Evolutionary conservation across 148 eudicot species (phyloP), one percentile per base, ranked within the genome.

Genomic region (Agrostemma githago): DNA sequence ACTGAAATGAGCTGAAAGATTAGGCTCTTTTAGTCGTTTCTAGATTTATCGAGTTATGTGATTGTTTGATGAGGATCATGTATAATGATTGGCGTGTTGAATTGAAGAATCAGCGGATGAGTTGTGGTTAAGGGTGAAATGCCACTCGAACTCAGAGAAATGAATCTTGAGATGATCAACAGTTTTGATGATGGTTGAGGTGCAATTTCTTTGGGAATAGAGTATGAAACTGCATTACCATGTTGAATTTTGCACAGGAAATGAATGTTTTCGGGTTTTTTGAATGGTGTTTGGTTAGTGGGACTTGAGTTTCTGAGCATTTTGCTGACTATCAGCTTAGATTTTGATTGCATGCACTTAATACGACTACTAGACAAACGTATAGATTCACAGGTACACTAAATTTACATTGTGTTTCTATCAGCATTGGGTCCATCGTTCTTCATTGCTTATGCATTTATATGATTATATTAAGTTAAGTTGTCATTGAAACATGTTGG

Each of bases 51-150:
- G 68, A 65, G 3, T 39, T 65, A 40, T 1, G 12, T 8, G 2
- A 15, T 15, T 40, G 40, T 15, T 65, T 39, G 9, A 46, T 40
- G 67, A 65, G 68, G 68, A 65, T 65, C 48, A 65, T 65, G 46
- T 51, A 6, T 6, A 17, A 60, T 60, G 64, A 60, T 20, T 26
- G 34, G 1, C 4, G 4, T 6, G 19, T 1, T 15, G 6, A 58
- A 16, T 1, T 15, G 6, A 58, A 16, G 17, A 14, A 58, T 16
- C 5, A 17, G 34, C 34, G 34, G 34, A 26, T 26, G 34, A 26
- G 34, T 26, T 0, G 34, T 26, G 34, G 34, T 26, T 26, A 26
- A 1, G 34, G 34, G 1, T 26, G 34, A 26, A 26, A 26, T 26
- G 34, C 34, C 34, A 26, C 1, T 26, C 34, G 34, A 26, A 26